Percentiles rank a stretch among this genome's conserved stretches.
Conservation (phyloP, 495 filamentous ascomycete genomes). For the Mycothermus thermophilus region DNA sequence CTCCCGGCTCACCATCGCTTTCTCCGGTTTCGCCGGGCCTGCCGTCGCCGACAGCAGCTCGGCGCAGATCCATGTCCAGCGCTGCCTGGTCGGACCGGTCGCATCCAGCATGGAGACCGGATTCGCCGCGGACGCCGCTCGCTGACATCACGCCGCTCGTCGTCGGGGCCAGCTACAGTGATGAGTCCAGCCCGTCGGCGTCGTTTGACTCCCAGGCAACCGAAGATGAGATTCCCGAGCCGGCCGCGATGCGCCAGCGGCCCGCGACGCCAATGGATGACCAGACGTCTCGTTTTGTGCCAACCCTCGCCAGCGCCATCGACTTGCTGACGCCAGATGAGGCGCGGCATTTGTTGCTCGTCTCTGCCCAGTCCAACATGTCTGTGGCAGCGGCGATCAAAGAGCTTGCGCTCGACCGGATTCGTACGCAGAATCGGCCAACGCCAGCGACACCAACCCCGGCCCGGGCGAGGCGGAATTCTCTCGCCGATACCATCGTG, state of each 20-base stretch:
- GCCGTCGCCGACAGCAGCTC: too few species aligned
- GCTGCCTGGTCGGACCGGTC: neutral
- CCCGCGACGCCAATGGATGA: too few species aligned
- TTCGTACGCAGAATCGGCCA: too few species aligned
- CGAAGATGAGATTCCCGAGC: too few species aligned
- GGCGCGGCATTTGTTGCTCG: slow-evolving; percentile 1
- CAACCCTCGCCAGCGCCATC: neutral
- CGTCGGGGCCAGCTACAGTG: neutral
- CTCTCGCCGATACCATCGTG: neutral
- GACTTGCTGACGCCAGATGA: slow-evolving; percentile 4
- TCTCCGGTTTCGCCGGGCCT: too few species aligned
- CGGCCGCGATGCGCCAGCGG: too few species aligned
- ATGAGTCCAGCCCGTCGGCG: neutral
- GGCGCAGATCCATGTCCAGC: too few species aligned
- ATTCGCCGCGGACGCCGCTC: slow-evolving; percentile 3
- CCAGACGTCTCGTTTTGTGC: neutral
- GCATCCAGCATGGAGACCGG: neutral
- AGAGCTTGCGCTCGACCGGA: neutral
- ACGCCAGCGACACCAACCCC: neutral
- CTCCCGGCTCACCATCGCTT: too few species aligned
- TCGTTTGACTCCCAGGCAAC: too few species aligned
- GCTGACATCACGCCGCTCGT: slow-evolving; percentile 6
- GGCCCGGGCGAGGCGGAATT: too few species aligned
- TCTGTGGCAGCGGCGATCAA: slow-evolving; percentile 3
- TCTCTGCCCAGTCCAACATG: slow-evolving; percentile 5